Evolutionary conservation across 2,329 filamentous ascomycete genomes (phyloP).

Genomic region (Beauveria bassiana): DNA sequence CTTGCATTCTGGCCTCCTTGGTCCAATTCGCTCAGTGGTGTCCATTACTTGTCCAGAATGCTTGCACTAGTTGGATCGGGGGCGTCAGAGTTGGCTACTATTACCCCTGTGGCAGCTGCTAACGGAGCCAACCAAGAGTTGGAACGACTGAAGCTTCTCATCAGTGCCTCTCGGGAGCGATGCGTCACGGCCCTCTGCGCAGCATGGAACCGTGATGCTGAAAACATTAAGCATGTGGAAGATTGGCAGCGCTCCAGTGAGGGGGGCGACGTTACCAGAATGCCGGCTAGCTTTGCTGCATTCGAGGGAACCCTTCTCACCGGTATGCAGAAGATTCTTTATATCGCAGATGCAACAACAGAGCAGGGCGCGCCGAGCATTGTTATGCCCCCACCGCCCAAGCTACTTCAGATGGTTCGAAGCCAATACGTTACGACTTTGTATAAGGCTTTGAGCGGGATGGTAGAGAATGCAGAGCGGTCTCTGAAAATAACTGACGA

Average conservation of each 20-base stretch:
- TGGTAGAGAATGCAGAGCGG: slow-evolving; percentile 93
- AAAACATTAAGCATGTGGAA: slow-evolving; percentile 86
- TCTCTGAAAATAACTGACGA: slow-evolving; percentile 58
- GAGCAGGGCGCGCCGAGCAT: slow-evolving; percentile 70
- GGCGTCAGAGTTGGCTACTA: slow-evolving; percentile 73
- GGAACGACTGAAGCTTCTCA: slow-evolving; percentile 68
- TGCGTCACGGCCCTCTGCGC: slow-evolving; percentile 79
- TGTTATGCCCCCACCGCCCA: slow-evolving; percentile 75
- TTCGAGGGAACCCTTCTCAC: slow-evolving; percentile 76
- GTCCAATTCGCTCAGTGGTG: slow-evolving; percentile 86
- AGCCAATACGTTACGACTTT: slow-evolving; percentile 88
- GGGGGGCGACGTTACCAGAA: slow-evolving; percentile 77
- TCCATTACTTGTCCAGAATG: slow-evolving; percentile 79
- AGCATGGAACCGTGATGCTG: slow-evolving; percentile 88
- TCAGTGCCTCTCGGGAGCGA: slow-evolving; percentile 73
- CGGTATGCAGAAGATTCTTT: slow-evolving; percentile 92
- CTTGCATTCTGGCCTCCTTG: slow-evolving; percentile 94
- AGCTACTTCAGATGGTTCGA: slow-evolving; percentile 83
- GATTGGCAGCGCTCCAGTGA: slow-evolving; percentile 85
- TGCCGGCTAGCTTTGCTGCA: slow-evolving; percentile 78
- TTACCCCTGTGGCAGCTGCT: slow-evolving; percentile 53
- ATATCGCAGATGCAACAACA: slow-evolving; percentile 76
- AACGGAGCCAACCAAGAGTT: slow-evolving; percentile 45
- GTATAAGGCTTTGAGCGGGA: slow-evolving; percentile 88
- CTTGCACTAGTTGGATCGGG: slow-evolving; percentile 77